Percentiles rank a stretch among this genome's conserved stretches.
Conservation (phyloP, 306 rosid species). For the Quercus berberidifolia region DNA sequence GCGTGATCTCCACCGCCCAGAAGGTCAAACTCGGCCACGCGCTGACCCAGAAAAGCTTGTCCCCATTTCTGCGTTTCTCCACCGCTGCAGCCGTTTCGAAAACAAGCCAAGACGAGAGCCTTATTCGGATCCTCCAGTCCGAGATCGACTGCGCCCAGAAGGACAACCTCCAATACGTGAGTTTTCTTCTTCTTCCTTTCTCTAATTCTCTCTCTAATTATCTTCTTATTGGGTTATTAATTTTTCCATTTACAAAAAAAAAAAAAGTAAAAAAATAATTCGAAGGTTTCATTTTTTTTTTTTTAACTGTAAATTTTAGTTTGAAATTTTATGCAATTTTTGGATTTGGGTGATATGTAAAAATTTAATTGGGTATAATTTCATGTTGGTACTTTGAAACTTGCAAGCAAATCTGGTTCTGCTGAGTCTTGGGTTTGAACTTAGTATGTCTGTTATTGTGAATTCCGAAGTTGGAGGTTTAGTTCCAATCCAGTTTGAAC, state of each 20-base stretch:
- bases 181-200: not conserved
- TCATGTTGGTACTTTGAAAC: not conserved
- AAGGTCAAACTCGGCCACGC: conserved; percentile 13
- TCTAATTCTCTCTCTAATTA: not conserved
- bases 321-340: not conserved
- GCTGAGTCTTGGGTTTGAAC: not conserved
- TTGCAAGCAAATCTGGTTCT: not conserved
- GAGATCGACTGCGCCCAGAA: conserved; percentile 60
- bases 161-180: conserved; percentile 11
- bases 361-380: not conserved
- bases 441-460: not conserved
- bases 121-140: conserved; percentile 41
- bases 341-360: not conserved
- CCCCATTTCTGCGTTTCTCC: conserved; percentile 45
- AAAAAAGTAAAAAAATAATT: too few relatives aligned
- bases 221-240: too few relatives aligned
- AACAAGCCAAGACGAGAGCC: conserved; percentile 23
- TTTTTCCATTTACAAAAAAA: too few relatives aligned
- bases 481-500: too few relatives aligned
- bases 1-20: conserved; percentile 23
- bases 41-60: conserved; percentile 17
- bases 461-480: not conserved
- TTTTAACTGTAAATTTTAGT: too few relatives aligned
- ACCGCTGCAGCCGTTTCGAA: conserved; percentile 27
- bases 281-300: not conserved